Conservation (phyloP, 192 early-diverging fungal species). For the Rhizophagus clarus region DNA sequence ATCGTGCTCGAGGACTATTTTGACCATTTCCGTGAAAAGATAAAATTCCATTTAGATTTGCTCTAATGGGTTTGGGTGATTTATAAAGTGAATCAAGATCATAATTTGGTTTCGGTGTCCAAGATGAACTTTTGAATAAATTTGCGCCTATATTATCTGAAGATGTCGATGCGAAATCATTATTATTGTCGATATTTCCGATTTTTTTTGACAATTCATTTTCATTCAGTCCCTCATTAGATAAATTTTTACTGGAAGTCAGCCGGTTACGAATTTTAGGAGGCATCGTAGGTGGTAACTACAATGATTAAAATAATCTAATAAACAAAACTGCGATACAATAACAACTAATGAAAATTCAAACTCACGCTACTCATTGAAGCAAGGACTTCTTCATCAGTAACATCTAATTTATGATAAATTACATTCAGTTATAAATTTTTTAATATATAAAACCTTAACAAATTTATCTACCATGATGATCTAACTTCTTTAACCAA, state of each 20-base stretch:
- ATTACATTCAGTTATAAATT: not conserved
- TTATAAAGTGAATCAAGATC: not conserved
- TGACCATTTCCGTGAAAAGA: not conserved
- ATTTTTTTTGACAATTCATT: not conserved
- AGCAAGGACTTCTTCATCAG: conserved; percentile 28
- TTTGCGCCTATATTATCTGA: not conserved
- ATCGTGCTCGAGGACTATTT: not conserved
- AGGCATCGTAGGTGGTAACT: conserved; percentile 14
- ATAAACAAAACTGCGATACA: not conserved
- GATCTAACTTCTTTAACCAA: conserved; percentile 31
- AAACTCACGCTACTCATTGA: conserved; percentile 19
- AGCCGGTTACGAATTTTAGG: conserved; percentile 17
- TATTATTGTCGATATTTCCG: too few species aligned
- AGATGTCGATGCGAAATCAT: not conserved
- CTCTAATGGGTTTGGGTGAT: not conserved
- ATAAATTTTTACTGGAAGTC: not conserved
- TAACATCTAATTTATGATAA: conserved; percentile 12
- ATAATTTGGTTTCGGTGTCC: too few species aligned
- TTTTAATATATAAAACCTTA: not conserved
- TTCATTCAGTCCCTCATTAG: not conserved
- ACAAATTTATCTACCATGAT: conserved; percentile 15
- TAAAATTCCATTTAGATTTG: not conserved
- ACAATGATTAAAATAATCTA: not conserved
- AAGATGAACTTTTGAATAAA: too few species aligned
- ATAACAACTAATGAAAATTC: not conserved